phyloP scores from a whole-genome alignment of 352 stramenopile genomes.

The Phytophthora pisi region DNA sequence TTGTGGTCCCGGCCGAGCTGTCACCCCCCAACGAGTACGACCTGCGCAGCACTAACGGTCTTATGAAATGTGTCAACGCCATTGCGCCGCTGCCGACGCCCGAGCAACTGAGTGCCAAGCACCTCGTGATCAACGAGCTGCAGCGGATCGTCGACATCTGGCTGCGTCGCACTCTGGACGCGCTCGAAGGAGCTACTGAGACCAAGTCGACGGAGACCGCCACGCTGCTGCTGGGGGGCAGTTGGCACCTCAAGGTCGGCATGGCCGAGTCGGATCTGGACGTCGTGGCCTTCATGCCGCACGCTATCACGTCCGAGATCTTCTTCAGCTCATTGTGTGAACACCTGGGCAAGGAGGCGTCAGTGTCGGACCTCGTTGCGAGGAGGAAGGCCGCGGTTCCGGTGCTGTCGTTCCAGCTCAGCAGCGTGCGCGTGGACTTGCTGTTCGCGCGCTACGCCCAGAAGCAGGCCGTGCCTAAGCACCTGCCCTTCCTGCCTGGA shows the following conservation, averaged over 20 bases:
- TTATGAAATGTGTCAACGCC: conserved; percentile 83
- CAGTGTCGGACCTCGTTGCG: conserved; percentile 68
- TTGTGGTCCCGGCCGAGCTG: conserved; percentile 65
- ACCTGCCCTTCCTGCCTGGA: conserved; percentile 62
- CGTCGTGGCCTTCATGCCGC: conserved; percentile 74
- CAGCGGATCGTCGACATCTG: conserved; percentile 75
- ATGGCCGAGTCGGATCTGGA: conserved; percentile 80
- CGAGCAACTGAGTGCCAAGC: conserved; percentile 71
- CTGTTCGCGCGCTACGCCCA: conserved; percentile 80
- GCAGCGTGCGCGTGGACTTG: conserved; percentile 70
- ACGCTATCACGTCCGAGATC: conserved; percentile 56
- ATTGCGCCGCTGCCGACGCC: conserved; percentile 60
- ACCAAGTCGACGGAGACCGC: conserved; percentile 41
- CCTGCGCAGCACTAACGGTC: conserved; percentile 74
- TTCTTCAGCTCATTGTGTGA: conserved; percentile 77
- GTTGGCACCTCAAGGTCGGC: conserved; percentile 84
- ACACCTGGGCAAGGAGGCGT: conserved; percentile 42
- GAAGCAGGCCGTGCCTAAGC: conserved; percentile 61
- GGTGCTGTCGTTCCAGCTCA: conserved; percentile 79
- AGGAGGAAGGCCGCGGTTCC: conserved; percentile 78
- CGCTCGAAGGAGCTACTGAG: conserved; percentile 22
- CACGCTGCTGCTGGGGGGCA: conserved; percentile 76
- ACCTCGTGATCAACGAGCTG: conserved; percentile 80
- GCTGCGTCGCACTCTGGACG: conserved; percentile 57
- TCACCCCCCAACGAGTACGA: conserved; percentile 75